Percentiles rank a stretch among this genome's conserved stretches.
phyloP scores from a whole-genome alignment of 2,329 filamentous ascomycete genomes.

The Fusarium albidum region DNA sequence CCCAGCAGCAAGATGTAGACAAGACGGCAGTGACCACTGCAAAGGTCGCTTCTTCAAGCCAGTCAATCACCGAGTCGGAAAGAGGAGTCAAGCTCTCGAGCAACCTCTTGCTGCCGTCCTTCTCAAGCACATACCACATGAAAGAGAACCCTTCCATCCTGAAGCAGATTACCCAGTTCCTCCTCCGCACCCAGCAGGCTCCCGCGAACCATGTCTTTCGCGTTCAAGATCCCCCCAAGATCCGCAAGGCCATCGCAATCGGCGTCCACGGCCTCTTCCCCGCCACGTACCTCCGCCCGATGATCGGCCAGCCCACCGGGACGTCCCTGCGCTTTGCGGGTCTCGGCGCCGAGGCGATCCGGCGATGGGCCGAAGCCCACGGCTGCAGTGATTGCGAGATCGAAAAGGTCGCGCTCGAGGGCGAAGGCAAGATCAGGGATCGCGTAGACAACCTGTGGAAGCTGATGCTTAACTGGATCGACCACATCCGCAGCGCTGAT shows the following conservation, averaged over 20 bases:
- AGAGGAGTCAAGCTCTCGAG: constrained; percentile 54
- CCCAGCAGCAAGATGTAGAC: constrained; percentile 27
- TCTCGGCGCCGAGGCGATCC: constrained; percentile 83
- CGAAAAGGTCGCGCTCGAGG: constrained; percentile 93
- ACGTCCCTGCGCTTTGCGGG: constrained; percentile 94
- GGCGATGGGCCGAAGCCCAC: constrained; percentile 79
- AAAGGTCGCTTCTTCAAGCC: constrained; percentile 36
- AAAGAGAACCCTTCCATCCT: constrained; percentile 74
- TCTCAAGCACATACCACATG: constrained; percentile 72
- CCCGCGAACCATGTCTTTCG: constrained; percentile 77
- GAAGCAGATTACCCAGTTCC: constrained; percentile 68
- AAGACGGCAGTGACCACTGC: constrained; percentile 2
- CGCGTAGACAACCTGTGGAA: constrained; percentile 95
- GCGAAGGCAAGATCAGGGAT: constrained; percentile 90
- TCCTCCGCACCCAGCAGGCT: constrained; percentile 63
- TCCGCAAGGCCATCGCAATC: constrained; percentile 89
- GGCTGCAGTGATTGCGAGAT: constrained; percentile 81
- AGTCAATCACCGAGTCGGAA: constrained; percentile 53
- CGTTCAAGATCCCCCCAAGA: constrained; percentile 71
- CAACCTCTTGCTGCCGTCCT: constrained; percentile 76
- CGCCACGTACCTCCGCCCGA: constrained; percentile 82
- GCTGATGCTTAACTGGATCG: constrained; percentile 92
- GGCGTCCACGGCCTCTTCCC: constrained; percentile 96
- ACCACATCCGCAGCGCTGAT: constrained; percentile 86
- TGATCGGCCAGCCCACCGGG: constrained; percentile 93